Evolutionary conservation across 345 rosid genomes (phyloP).

Genomic region (Euclidium syriacum): DNA sequence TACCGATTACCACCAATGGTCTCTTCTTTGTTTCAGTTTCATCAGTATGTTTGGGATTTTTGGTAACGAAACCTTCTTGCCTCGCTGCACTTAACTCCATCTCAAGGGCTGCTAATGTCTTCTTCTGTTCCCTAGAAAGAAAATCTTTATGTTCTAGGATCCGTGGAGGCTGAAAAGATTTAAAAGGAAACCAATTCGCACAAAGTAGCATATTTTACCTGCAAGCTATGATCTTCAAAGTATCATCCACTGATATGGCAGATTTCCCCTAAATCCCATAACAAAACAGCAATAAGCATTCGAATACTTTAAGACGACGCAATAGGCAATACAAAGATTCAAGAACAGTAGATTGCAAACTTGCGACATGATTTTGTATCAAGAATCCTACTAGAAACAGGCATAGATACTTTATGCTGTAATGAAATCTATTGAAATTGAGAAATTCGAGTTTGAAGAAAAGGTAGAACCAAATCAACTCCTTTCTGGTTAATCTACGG

Average conservation of each 20-base stretch:
- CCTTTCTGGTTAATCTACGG: not conserved
- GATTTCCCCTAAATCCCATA: constrained; percentile 55
- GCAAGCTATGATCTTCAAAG: constrained; percentile 84
- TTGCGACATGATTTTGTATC: not conserved
- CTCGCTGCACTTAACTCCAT: constrained; percentile 61
- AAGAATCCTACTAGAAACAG: not conserved
- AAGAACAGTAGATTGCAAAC: not conserved
- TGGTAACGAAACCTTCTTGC: constrained; percentile 59
- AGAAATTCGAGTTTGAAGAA: not conserved
- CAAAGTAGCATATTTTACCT: constrained; percentile 40
- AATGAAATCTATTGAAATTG: not conserved
- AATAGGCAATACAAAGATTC: not conserved
- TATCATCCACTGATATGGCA: constrained; percentile 83
- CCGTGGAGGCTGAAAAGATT: not conserved
- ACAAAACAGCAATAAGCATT: not conserved
- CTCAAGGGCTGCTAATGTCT: constrained; percentile 66
- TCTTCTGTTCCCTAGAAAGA: constrained; percentile 70
- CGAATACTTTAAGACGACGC: not conserved
- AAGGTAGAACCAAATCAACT: not conserved
- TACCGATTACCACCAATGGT: constrained; percentile 67
- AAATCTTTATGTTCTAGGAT: not conserved
- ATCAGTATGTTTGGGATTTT: constrained; percentile 27
- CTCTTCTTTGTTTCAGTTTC: constrained; percentile 41
- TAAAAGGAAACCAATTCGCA: not conserved
- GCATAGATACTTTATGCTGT: not conserved